Conservation (phyloP, 768 basidiomycete genomes). For the Termitomyces sp. region DNA sequence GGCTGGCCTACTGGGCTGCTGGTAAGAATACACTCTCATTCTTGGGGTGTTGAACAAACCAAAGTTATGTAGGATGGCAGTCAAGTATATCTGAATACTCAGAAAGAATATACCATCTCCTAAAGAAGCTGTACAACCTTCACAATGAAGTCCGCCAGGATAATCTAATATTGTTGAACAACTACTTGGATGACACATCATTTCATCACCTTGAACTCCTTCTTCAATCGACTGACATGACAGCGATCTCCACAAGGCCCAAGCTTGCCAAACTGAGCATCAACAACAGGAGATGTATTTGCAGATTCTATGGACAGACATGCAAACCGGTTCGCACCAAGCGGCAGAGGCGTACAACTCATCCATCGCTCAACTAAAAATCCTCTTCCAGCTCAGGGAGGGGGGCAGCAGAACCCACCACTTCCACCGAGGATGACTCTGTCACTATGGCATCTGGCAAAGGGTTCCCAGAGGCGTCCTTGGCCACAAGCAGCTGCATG, state of each 20-base stretch:
- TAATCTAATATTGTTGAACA: not conserved
- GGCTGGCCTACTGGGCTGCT: conserved; percentile 5
- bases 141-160: not conserved
- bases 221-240: not conserved
- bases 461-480: too few relatives aligned
- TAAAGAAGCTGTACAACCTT: not conserved
- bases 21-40: not conserved
- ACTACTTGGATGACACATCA: not conserved
- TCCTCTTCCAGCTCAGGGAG: too few relatives aligned
- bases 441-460: too few relatives aligned
- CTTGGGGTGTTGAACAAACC: too few relatives aligned
- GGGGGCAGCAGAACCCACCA: too few relatives aligned
- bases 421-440: too few relatives aligned
- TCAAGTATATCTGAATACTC: not conserved
- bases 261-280: not conserved
- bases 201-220: not conserved
- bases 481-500: too few relatives aligned
- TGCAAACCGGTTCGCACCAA: too few relatives aligned
- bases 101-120: not conserved
- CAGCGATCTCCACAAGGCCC: accelerated
- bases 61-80: not conserved
- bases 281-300: too few relatives aligned
- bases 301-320: too few relatives aligned
- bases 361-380: too few relatives aligned
- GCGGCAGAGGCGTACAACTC: too few relatives aligned